These are phyloP conservation scores for Aspergillus tanneri DNA, from an alignment of 2,329 filamentous ascomycete genomes.

Conservation along the genomic window DNA sequence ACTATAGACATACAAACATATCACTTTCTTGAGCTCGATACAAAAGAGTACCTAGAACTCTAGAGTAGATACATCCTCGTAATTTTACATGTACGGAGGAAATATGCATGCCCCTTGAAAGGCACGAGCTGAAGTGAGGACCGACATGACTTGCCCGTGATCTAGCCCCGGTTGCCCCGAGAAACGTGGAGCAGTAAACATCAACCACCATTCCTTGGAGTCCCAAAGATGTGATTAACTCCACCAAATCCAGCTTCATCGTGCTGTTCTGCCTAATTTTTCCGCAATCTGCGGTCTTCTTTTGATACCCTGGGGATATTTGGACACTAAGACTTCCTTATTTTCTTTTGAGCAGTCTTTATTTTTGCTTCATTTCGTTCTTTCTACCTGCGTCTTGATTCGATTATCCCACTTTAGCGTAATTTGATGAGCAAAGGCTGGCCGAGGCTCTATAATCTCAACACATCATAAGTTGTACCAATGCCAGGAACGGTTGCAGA, in stretches of 20 bases:
- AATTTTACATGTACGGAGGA: no score
- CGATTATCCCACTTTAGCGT: conserved; percentile 16
- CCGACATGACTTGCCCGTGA: conserved; percentile 9
- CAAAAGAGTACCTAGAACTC: no score
- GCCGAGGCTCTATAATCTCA: conserved; percentile 31
- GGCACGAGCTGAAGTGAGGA: conserved; percentile 1
- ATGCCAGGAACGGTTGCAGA: conserved; percentile 65
- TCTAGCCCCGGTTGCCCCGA: conserved; percentile 28
- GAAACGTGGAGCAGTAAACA: conserved; percentile 31
- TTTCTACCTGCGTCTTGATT: conserved; percentile 9
- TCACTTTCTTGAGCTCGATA: no score
- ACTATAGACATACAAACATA: no score
- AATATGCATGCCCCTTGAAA: background rate
- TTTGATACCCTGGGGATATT: conserved; percentile 5
- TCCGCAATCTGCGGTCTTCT: conserved; percentile 6
- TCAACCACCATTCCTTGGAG: conserved; percentile 18
- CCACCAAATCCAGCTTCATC: conserved; percentile 21
- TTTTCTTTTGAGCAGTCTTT: background rate
- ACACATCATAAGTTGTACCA: conserved; percentile 23
- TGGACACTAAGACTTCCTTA: background rate
- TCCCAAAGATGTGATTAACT: conserved; percentile 20
- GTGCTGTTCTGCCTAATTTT: conserved; percentile 15
- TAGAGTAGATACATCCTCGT: no score
- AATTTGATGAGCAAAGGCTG: conserved; percentile 37
- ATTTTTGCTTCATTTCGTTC: background rate